Evolutionary conservation across 306 rosid genomes (phyloP), one percentile per base, ranked within the genome.

Genomic region (Ochetophila trinervis): DNA sequence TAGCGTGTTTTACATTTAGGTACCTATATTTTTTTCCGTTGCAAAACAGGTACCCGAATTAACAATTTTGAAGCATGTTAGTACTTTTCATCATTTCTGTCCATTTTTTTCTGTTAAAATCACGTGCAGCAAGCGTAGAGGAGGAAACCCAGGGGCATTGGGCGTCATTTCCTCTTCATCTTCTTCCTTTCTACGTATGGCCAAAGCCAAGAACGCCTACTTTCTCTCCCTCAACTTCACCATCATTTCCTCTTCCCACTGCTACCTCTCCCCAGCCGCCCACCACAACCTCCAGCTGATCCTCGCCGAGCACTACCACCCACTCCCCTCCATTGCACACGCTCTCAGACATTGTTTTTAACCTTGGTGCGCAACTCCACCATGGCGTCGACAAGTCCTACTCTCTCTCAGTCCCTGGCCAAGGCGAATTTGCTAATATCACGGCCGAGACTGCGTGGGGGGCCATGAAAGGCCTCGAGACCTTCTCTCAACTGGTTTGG

Each of bases 141-240:
- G n/a, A n/a, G n/a, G n/a, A n/a, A n/a, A n/a, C n/a, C n/a, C n/a
- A n/a, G n/a, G n/a, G n/a, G n/a, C n/a, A n/a, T n/a, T n/a, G n/a
- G n/a, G n/a, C n/a, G n/a, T n/a, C n/a, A n/a, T n/a, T n/a, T n/a
- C n/a, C n/a, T n/a, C n/a, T n/a, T n/a, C n/a, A n/a, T n/a, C n/a
- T n/a, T n/a, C n/a, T n/a, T n/a, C n/a, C n/a, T n/a, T n/a, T 87
- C 66, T 77, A 84, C 50, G 80, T 89, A 6, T 92, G 96, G 98
- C 98, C 98, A 0, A 84, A 80, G 59, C 98, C 95, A 16, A 72
- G 74, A 67, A 63, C 48, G 73, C 75, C 69, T 66, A 81, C 16
- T 79, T 61, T 16, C 84, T 92, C 63, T 82, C 95, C 53, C 83
- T 92, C 2, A 23, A 73, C 8, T 92, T 92, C 86, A 61, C 77